Percentiles rank a stretch among this genome's conserved stretches.
Evolutionary conservation across 805 yeast genomes (phyloP).

Genomic region (Candida berthetii): DNA sequence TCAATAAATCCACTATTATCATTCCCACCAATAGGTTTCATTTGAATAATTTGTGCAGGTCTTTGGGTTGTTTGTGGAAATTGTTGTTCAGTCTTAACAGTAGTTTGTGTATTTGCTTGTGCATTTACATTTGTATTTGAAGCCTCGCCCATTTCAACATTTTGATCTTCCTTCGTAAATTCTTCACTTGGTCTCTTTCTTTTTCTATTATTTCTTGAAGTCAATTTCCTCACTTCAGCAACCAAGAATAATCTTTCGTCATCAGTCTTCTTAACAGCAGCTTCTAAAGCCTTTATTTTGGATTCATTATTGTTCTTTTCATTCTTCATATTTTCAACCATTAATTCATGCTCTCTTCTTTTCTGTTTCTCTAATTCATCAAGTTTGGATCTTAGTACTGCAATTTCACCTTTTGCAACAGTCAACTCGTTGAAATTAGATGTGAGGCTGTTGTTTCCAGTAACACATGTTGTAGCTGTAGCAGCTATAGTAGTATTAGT

Average conservation of each 20-base stretch:
- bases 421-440: conserved; percentile 25
- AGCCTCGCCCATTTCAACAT: conserved; percentile 3
- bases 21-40: conserved; percentile 3
- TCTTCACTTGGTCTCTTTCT: conserved; percentile 2
- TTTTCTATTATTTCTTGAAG: conserved; percentile 3
- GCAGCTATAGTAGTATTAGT: too few species aligned
- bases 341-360: conserved; percentile 28
- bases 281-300: conserved; percentile 33
- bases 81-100: neutral
- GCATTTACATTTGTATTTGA: conserved; percentile 6
- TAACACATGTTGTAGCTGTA: too few species aligned
- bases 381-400: conserved; percentile 66
- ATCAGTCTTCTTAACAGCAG: conserved; percentile 36
- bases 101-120: neutral
- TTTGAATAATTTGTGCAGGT: neutral
- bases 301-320: conserved; percentile 20
- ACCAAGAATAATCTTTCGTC: conserved; percentile 51
- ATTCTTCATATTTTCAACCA: conserved; percentile 17
- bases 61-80: neutral
- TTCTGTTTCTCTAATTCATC: conserved; percentile 36
- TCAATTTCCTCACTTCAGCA: conserved; percentile 36
- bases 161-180: neutral
- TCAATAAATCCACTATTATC: conserved; percentile 36
- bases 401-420: conserved; percentile 72
- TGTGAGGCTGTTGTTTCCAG: too few species aligned